Percentiles rank a stretch among this genome's conserved stretches.
These are phyloP conservation scores for Scheffersomyces quercinus DNA, from an alignment of 1,139 yeast species.

Conservation along the genomic window DNA sequence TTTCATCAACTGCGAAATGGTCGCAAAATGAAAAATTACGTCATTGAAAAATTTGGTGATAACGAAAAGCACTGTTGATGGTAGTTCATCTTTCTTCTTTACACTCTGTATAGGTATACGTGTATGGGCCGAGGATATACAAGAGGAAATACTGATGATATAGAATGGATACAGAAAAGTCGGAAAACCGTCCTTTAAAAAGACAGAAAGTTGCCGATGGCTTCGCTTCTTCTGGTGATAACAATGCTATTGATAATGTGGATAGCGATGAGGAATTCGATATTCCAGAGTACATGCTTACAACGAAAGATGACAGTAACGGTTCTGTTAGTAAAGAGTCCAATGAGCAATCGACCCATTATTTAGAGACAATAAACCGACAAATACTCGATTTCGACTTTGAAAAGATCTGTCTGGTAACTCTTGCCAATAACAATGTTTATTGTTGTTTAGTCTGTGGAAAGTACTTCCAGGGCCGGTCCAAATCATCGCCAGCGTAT, in stretches of 20 bases:
- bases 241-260: not conserved
- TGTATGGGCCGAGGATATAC: no score
- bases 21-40: no score
- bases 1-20: no score
- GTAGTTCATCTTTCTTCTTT: no score
- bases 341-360: constrained; percentile 14
- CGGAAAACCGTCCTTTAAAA: not conserved
- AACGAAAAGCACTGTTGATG: no score
- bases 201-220: not conserved
- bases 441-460: constrained; percentile 79
- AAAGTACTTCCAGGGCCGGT: constrained; percentile 69
- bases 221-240: not conserved
- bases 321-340: not conserved
- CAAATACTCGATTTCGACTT: constrained; percentile 66
- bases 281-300: constrained; percentile 4
- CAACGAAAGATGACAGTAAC: not conserved
- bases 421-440: constrained; percentile 60
- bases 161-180: no score
- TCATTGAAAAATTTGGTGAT: no score
- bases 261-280: constrained; percentile 1
- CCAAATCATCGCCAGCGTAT: constrained; percentile 63
- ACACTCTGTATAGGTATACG: no score
- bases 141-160: no score
- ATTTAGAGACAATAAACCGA: constrained; percentile 58
- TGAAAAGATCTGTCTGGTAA: constrained; percentile 64